Percentiles rank a stretch among this genome's conserved stretches.
Conservation (phyloP, 768 basidiomycete genomes). For the Lanmaoa rubissima region DNA sequence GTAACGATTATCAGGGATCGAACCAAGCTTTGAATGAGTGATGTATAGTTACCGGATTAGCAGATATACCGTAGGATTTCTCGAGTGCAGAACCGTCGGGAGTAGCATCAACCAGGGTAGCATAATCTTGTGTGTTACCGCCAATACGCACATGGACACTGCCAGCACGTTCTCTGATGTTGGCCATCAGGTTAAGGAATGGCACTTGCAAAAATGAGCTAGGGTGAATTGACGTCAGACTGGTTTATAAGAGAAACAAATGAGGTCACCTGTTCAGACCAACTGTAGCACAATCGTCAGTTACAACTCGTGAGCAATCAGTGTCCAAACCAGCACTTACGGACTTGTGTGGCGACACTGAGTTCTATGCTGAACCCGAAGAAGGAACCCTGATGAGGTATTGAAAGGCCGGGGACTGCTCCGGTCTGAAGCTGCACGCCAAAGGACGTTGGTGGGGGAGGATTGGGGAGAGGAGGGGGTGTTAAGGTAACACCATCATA, state of each 20-base stretch:
- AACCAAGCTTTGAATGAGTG: neutral
- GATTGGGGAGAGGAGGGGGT: conserved; percentile 50
- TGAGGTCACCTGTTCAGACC: conserved; percentile 19
- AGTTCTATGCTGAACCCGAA: conserved; percentile 77
- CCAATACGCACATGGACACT: conserved; percentile 66
- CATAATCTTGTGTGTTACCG: conserved; percentile 78
- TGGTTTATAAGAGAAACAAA: neutral
- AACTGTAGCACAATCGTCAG: conserved; percentile 5
- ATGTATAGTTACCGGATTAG: conserved; percentile 38
- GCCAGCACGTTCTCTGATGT: conserved; percentile 64
- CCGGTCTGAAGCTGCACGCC: conserved; percentile 39
- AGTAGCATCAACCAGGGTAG: conserved; percentile 46
- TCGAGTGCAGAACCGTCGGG: conserved; percentile 47
- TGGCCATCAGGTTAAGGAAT: conserved; percentile 79
- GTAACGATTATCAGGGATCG: neutral
- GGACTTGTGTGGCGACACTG: conserved; percentile 57
- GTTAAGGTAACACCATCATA: conserved; percentile 51
- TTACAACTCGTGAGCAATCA: neutral
- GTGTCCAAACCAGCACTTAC: neutral
- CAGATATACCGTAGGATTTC: conserved; percentile 39
- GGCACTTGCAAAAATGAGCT: conserved; percentile 55
- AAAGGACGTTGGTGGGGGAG: conserved; percentile 41
- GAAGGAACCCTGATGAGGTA: conserved; percentile 53
- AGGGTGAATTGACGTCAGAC: neutral
- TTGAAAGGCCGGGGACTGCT: conserved; percentile 36